A percentile compares a stretch with the other conserved stretches of the same genome.
Evolutionary conservation across 352 stramenopile species (phyloP).

Genomic region (Phytophthora multivora): DNA sequence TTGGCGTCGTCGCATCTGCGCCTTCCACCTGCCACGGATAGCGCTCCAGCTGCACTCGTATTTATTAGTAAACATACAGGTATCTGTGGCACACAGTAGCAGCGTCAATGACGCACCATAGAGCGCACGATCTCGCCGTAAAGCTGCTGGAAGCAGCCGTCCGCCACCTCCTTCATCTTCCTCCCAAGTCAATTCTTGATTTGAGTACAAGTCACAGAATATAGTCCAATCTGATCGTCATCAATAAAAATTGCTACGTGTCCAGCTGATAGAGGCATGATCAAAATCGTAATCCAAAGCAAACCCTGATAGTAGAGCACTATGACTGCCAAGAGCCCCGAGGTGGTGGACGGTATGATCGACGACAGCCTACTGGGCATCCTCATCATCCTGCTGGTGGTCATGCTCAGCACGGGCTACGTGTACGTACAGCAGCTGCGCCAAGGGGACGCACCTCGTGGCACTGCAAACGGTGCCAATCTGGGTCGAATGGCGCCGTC

Average conservation of each 20-base stretch:
- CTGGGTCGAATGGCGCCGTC: constrained; percentile 20
- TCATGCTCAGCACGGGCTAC: constrained; percentile 78
- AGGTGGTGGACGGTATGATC: constrained; percentile 58
- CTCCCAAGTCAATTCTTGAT: neutral
- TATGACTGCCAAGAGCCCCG: constrained; percentile 43
- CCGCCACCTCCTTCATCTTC: constrained; percentile 83
- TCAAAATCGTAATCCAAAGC: no score
- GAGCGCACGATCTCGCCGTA: constrained; percentile 87
- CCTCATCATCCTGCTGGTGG: constrained; percentile 70
- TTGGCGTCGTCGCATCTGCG: constrained; percentile 31
- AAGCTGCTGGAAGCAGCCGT: constrained; percentile 89
- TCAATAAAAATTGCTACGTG: no score
- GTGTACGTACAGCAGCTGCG: constrained; percentile 73
- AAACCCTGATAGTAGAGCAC: neutral
- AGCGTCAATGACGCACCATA: constrained; percentile 50
- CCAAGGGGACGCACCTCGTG: constrained; percentile 12
- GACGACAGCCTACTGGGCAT: constrained; percentile 75
- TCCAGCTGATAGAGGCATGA: no score
- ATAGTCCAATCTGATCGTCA: neutral
- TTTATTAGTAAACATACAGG: neutral
- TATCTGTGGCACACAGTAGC: neutral
- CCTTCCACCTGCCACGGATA: constrained; percentile 52
- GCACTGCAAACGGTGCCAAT: neutral
- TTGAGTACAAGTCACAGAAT: constrained; percentile 6
- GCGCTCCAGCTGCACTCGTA: constrained; percentile 55